Percentiles rank a stretch among this genome's conserved stretches.
These are phyloP conservation scores for Lineolata rhizophorae DNA, from an alignment of 495 filamentous ascomycete species.

Conservation along the genomic window DNA sequence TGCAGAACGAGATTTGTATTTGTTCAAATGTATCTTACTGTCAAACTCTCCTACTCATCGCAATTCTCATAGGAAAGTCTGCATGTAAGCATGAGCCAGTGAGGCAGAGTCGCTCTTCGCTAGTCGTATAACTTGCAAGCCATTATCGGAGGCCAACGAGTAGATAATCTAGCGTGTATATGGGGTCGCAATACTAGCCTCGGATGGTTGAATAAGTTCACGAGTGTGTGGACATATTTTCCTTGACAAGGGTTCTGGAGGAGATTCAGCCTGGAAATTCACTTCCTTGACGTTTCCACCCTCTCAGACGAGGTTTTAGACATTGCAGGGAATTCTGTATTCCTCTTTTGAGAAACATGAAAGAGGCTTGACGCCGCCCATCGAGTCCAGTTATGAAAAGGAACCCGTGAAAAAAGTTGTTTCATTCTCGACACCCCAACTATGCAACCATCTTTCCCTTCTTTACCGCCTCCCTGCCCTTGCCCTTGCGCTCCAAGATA, in stretches of 20 bases:
- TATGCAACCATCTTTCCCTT: conserved; percentile 28
- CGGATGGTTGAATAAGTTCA: no score
- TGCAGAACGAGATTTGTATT: no score
- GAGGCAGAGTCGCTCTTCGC: conserved; percentile 33
- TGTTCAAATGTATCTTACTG: conserved; percentile 40
- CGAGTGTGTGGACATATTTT: no score
- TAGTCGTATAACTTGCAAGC: conserved; percentile 59
- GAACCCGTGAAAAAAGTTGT: no score
- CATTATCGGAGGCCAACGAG: conserved; percentile 46
- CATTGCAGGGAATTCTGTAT: not conserved
- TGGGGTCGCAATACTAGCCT: not conserved
- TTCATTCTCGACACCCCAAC: no score
- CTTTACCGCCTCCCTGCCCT: conserved; percentile 38
- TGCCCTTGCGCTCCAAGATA: conserved; percentile 67
- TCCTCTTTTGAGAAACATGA: not conserved
- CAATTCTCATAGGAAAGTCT: conserved; percentile 37
- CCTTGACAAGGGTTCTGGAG: no score
- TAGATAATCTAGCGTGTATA: conserved; percentile 45
- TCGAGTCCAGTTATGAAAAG: no score
- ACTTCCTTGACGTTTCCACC: conserved; percentile 1
- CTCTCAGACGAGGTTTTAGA: not conserved
- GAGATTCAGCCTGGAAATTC: not conserved
- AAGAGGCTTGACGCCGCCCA: no score
- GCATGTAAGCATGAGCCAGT: conserved; percentile 35
- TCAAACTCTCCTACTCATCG: conserved; percentile 45